Evolutionary conservation across 2,329 filamentous ascomycete species (phyloP), one percentile per base, ranked within the genome.

Genomic region (Botrytis tulipae): DNA sequence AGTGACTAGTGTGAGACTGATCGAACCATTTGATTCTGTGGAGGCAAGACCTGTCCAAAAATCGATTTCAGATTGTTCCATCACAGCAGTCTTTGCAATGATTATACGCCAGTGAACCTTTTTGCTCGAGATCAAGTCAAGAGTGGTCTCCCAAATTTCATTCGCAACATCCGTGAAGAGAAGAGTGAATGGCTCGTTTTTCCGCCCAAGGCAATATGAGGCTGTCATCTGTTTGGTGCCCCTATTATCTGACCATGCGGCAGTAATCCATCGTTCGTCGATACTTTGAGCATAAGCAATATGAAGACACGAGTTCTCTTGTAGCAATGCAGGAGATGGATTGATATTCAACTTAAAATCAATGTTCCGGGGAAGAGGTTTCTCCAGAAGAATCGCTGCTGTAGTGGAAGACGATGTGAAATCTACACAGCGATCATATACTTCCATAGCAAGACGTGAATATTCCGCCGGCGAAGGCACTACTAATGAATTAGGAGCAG

Each of bases 281-380:
- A 91, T 85, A 78, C 92, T 95, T 72, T 90, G 87, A 2, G 92
- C 89, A 79, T 97, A 97, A 1, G 91, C 92, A 62, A 97, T 84
- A 80, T 97, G 93, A 44, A 97, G 89, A 78, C 92, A 92, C 0
- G 90, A 92, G 76, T 94, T 93, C 80, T 96, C 93, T 72, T 92
- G 89, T 71, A 96, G 84, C 9, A 95, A 84, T 29, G 93, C 92
- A 29, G 89, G 87, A 0, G 92, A 93, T 3, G 92, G 91, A 22
- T 88, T 89, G 0, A 88, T 82, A 1, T 85, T 87, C 3, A 95
- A 83, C 80, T 93, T 92, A 82, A 97, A 96, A 68, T 93, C 92
- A 70, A 97, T 92, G 42, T 85, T 86, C 40, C 91, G 89, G 18
- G 93, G 92, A 6, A 92, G 83, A 0, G 89, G 84, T 76, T 91